Conservation (phyloP, 192 early-diverging fungal species). For the Lobosporangium transversale region DNA sequence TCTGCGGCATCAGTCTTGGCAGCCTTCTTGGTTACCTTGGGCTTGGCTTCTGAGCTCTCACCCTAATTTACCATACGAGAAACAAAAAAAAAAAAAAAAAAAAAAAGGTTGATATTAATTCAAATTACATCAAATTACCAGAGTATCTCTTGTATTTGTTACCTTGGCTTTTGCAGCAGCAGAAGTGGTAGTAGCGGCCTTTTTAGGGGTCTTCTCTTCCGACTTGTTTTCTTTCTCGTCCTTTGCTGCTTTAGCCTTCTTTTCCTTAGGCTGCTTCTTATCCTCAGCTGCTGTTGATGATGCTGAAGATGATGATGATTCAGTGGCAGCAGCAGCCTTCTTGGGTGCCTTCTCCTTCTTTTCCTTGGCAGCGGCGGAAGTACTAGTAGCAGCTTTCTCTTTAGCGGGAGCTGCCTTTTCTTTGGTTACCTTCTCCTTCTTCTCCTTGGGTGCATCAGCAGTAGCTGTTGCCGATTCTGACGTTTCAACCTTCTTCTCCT, state of each 20-base stretch:
- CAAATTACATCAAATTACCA: no score
- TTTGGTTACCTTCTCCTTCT: conserved; percentile 32
- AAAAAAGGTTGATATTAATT: not conserved
- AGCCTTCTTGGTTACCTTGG: conserved; percentile 48
- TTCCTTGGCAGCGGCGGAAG: conserved; percentile 2
- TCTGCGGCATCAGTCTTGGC: conserved; percentile 33
- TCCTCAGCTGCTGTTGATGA: conserved; percentile 19
- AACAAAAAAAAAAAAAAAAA: conserved; percentile 1
- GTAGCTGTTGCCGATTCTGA: conserved; percentile 1
- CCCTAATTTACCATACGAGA: conserved; percentile 2
- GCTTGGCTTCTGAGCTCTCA: conserved; percentile 43
- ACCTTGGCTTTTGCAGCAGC: conserved; percentile 24
- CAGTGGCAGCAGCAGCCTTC: conserved; percentile 1
- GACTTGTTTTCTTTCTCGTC: conserved; percentile 10
- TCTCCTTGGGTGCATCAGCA: conserved; percentile 19
- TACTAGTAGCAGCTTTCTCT: conserved; percentile 3
- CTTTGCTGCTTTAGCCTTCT: conserved; percentile 22
- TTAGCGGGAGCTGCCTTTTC: conserved; percentile 9
- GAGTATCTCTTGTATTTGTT: no score
- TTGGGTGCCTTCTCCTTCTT: conserved; percentile 5
- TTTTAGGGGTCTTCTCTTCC: conserved; percentile 15
- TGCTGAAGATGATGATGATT: no score
- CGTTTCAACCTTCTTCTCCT: conserved; percentile 1
- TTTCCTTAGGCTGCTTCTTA: conserved; percentile 29
- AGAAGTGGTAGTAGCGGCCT: conserved; percentile 18